These are phyloP conservation scores for Pilatotrama ljubarskyi DNA, from an alignment of 768 basidiomycete species.

Conservation along the genomic window DNA sequence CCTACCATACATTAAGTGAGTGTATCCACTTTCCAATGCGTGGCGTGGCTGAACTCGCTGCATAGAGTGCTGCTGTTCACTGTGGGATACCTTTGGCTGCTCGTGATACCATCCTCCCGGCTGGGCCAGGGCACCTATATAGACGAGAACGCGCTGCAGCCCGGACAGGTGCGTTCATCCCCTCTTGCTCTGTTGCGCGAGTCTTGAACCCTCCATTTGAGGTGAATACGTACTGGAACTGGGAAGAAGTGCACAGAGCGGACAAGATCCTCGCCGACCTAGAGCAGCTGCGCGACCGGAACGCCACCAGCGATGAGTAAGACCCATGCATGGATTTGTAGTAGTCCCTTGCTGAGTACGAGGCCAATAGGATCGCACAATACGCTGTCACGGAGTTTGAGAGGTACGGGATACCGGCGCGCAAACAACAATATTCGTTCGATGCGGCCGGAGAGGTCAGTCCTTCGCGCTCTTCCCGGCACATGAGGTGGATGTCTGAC, in stretches of 20 bases:
- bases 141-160: constrained; percentile 95
- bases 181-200: background rate
- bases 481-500: background rate
- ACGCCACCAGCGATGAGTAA: constrained; percentile 73
- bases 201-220: constrained; percentile 32
- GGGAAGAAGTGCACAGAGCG: constrained; percentile 86
- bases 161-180: constrained; percentile 66
- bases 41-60: background rate
- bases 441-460: constrained; percentile 52
- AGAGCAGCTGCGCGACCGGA: constrained; percentile 59
- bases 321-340: constrained; percentile 25
- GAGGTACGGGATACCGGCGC: constrained; percentile 71
- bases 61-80: constrained; percentile 57
- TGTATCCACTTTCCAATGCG: background rate
- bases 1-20: constrained; percentile 33
- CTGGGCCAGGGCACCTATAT: constrained; percentile 76
- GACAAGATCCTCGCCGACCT: constrained; percentile 78
- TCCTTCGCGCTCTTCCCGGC: background rate
- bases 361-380: constrained; percentile 56
- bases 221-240: constrained; percentile 92
- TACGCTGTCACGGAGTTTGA: constrained; percentile 65
- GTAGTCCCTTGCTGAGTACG: background rate
- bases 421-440: constrained; percentile 70
- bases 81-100: constrained; percentile 80
- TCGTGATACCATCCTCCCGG: constrained; percentile 65